A percentile compares a stretch with the other conserved stretches of the same genome.
These are phyloP conservation scores for Umbelopsis sp. DNA, from an alignment of 192 early-diverging fungal genomes.

Conservation along the genomic window DNA sequence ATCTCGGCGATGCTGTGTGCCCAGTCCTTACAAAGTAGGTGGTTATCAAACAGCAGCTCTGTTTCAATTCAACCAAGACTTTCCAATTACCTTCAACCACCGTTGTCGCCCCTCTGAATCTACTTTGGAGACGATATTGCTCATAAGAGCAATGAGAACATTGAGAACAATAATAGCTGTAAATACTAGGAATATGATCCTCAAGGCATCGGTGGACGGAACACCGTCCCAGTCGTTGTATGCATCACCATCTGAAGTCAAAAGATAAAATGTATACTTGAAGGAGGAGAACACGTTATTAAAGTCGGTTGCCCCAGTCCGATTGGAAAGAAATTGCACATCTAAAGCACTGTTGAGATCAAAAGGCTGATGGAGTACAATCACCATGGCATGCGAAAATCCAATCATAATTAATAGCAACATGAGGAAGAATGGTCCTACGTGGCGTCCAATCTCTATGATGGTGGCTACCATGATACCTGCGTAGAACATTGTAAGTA, in stretches of 20 bases:
- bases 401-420: neutral
- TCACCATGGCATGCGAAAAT: neutral
- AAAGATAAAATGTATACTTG: slow-evolving; percentile 8
- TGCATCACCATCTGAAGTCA: slow-evolving; percentile 1
- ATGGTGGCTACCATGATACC: too few relatives aligned
- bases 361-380: neutral
- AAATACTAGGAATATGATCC: slow-evolving; percentile 7
- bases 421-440: too few relatives aligned
- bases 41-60: neutral
- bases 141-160: slow-evolving; percentile 12
- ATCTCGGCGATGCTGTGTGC: slow-evolving; percentile 9
- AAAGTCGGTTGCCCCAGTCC: neutral
- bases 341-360: too few relatives aligned
- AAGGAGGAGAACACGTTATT: slow-evolving; percentile 2
- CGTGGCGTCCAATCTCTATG: too few relatives aligned
- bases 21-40: neutral
- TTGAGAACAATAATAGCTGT: slow-evolving; percentile 17
- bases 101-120: slow-evolving; percentile 9
- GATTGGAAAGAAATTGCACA: neutral
- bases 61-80: neutral
- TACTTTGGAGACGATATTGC: slow-evolving; percentile 14
- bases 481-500: too few relatives aligned
- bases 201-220: neutral
- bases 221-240: slow-evolving; percentile 8
- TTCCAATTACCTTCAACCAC: neutral